These are phyloP conservation scores for Aspergillus ellipticus DNA, from an alignment of 495 filamentous ascomycete species.

Conservation along the genomic window DNA sequence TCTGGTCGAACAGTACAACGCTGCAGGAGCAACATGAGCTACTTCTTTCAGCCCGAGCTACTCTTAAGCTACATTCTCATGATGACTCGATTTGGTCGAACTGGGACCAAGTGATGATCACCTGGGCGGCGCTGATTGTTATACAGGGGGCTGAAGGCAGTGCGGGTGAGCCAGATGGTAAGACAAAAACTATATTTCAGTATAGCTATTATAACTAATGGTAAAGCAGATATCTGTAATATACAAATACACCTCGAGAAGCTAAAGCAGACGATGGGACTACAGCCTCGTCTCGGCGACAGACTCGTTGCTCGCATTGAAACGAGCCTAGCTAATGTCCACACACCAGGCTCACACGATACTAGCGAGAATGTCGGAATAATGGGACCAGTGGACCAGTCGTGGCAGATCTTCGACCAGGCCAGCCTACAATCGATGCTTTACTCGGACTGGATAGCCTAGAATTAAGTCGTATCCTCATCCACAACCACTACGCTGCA, in stretches of 20 bases:
- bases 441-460: conserved; percentile 1
- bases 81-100: conserved; percentile 7
- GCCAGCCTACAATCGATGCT: conserved; percentile 4
- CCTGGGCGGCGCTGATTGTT: conserved; percentile 3
- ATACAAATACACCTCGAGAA: conserved; percentile 5
- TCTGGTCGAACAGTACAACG: conserved; percentile 3
- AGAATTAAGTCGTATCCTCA: not conserved
- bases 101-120: conserved; percentile 4
- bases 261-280: conserved; percentile 1
- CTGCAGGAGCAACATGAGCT: conserved; percentile 1
- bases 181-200: not conserved
- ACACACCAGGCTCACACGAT: not conserved
- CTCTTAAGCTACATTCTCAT: conserved; percentile 1
- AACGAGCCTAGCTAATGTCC: not conserved
- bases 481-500: not conserved
- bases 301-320: conserved; percentile 4
- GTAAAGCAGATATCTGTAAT: not conserved
- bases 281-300: not conserved
- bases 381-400: not conserved
- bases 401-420: conserved; percentile 4
- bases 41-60: conserved; percentile 3
- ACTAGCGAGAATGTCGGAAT: not conserved
- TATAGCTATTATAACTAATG: not conserved
- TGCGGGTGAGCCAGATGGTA: conserved; percentile 3
- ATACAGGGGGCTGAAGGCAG: conserved; percentile 1